Percentiles rank a stretch among this genome's conserved stretches.
Evolutionary conservation across 129 eudicot species (phyloP).

Genomic region (Mikania micrantha): DNA sequence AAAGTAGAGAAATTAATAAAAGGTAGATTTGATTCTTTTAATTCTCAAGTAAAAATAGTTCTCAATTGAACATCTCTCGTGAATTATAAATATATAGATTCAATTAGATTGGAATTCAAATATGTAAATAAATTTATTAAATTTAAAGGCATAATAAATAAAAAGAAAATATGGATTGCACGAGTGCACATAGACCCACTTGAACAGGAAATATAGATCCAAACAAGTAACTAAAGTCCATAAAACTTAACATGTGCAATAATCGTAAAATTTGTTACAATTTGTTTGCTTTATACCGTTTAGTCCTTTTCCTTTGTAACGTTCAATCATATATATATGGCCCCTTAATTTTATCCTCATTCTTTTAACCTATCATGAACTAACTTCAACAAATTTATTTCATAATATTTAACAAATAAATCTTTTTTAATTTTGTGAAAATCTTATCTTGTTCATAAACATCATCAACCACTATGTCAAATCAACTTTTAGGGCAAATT

Average conservation of each 20-base stretch:
- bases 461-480: no score
- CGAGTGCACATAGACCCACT: constrained; percentile 31
- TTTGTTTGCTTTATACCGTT: constrained; percentile 21
- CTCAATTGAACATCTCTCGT: no score
- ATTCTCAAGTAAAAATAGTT: no score
- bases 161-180: constrained; percentile 15
- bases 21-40: no score
- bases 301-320: constrained; percentile 18
- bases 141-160: neutral
- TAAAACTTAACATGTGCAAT: constrained; percentile 22
- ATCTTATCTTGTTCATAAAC: no score
- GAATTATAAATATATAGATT: no score
- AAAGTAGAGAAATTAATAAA: no score
- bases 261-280: neutral
- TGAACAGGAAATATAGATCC: constrained; percentile 10
- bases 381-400: no score
- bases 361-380: neutral
- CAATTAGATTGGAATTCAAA: no score
- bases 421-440: no score
- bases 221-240: constrained; percentile 31
- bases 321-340: neutral
- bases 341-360: constrained; percentile 10
- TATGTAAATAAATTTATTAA: neutral
- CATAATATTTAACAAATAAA: no score
- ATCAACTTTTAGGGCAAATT: no score